Base-by-base conservation (phyloP, 1,284 basidiomycete species). In the Ustilago crameri region DNA sequence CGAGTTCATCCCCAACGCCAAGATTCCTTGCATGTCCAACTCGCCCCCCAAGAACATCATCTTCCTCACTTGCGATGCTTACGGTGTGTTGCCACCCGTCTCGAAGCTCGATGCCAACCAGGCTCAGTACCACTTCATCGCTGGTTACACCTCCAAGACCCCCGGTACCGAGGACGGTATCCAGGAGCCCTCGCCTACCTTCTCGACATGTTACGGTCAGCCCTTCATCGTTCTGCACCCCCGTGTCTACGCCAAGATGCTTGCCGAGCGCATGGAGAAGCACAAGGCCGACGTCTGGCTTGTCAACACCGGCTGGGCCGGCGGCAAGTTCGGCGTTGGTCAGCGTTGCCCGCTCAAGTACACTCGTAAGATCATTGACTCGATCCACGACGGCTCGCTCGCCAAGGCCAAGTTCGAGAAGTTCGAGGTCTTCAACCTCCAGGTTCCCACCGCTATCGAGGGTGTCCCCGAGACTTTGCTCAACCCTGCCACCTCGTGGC, bases 301-400 rank as follows among this genome's bases (percentile, higher is more conserved):
- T 82, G 93, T 98, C 89, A 98, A 98, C 90, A 98, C 95, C 20
- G 95, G 95, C 81, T 98, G 95, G 95, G 91, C 92, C 58, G 91
- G 92, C 66, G 95, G 95, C 84, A 94, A 93, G 85, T 98, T 90
- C 84, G 95, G 95, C 59, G 85, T 84, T 32, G 85, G 84, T 47
- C 73, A 78, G 51, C 75, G 82, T 32, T 83, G 82, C 75, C 81
- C 82, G 15, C 76, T 83, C 61, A 83, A 82, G 73, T 82, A 91
- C 87, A 98, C 95, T 42, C 93, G 95, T 61, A 90, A 91, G 69
- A 98, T 98, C 85, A 91, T 98, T 85, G 93, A 97, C 84, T 91
- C 94, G 44, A 94, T 98, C 83, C 96, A 98, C 88, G 91, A 93
- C 69, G 95, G 95, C 67, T 89, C 90, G 82, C 90, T 98, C 76